Percentiles rank a stretch among this genome's conserved stretches.
Conservation (phyloP, 2,329 filamentous ascomycete genomes). For the Botrytis fabae region DNA sequence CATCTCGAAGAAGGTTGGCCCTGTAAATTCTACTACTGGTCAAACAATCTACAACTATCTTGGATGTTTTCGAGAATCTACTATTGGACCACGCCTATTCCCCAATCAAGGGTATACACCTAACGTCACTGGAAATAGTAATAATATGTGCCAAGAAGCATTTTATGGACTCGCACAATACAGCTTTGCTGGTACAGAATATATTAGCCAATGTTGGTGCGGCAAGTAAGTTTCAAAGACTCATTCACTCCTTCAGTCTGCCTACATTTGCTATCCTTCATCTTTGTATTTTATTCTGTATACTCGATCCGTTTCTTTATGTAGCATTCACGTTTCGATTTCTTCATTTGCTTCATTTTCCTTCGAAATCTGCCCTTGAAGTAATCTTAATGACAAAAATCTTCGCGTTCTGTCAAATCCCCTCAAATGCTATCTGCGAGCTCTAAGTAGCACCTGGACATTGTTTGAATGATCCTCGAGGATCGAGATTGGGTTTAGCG, state of each 20-base stretch:
- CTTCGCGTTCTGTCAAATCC: not conserved
- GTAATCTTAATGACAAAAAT: not conserved
- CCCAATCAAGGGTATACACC: constrained; percentile 34
- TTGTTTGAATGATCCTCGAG: not conserved
- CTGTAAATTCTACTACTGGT: constrained; percentile 22
- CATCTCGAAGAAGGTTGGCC: constrained; percentile 21
- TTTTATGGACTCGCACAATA: constrained; percentile 35
- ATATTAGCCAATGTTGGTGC: constrained; percentile 38
- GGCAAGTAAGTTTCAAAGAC: constrained; percentile 28
- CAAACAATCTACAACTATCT: constrained; percentile 37
- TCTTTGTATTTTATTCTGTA: not conserved
- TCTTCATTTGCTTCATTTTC: not conserved
- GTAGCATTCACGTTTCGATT: not conserved
- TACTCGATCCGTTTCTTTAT: not conserved
- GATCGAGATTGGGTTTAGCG: not conserved
- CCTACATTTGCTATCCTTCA: not conserved
- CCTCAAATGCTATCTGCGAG: not conserved
- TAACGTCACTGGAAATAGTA: constrained; percentile 33
- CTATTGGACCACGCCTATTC: constrained; percentile 37
- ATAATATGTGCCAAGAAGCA: constrained; percentile 41
- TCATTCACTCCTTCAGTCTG: not conserved
- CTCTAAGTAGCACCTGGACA: not conserved
- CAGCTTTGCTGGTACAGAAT: constrained; percentile 41
- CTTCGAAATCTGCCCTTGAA: not conserved
- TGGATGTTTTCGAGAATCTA: constrained; percentile 41